phyloP scores from a whole-genome alignment of 2,329 filamentous ascomycete species.

The Pseudopithomyces maydicus region DNA sequence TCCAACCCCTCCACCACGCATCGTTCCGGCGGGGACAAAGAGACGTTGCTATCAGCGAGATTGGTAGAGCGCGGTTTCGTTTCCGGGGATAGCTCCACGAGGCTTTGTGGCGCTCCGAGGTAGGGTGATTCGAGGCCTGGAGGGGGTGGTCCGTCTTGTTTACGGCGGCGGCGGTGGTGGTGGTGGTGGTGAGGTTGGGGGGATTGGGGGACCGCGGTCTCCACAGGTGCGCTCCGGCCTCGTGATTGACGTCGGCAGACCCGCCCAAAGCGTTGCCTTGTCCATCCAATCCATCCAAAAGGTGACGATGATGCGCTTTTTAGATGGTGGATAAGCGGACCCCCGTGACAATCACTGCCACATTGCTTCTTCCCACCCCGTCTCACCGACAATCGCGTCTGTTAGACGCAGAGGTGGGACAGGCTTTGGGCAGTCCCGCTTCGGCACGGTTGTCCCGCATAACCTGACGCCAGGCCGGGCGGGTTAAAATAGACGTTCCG shows the following conservation, averaged over 20 bases:
- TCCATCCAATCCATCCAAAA: conserved; percentile 15
- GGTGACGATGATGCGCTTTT: conserved; percentile 24
- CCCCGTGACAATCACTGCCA: conserved; percentile 36
- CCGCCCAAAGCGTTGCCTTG: conserved; percentile 22
- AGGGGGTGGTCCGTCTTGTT: conserved; percentile 13
- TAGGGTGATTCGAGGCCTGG: conserved; percentile 4
- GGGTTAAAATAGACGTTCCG: conserved; percentile 21
- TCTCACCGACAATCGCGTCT: conserved; percentile 14
- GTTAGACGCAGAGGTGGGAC: not conserved
- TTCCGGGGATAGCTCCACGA: conserved; percentile 11
- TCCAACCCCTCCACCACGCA: conserved; percentile 16
- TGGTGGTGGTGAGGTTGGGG: conserved; percentile 10
- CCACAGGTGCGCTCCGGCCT: conserved; percentile 25
- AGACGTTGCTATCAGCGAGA: conserved; percentile 18
- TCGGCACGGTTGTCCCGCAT: conserved; percentile 30
- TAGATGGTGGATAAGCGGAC: conserved; percentile 23
- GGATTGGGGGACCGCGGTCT: conserved; percentile 18
- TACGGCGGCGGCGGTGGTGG: conserved; percentile 17
- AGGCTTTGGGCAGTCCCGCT: conserved; percentile 24
- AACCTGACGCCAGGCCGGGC: conserved; percentile 25
- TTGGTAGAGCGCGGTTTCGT: conserved; percentile 24
- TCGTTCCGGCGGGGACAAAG: conserved; percentile 24
- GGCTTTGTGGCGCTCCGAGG: too few relatives aligned
- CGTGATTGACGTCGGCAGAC: conserved; percentile 39
- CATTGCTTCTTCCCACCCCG: conserved; percentile 20